A percentile compares a stretch with the other conserved stretches of the same genome.
Evolutionary conservation across 2,329 filamentous ascomycete genomes (phyloP).

Genomic region (Pyrenophora teres): DNA sequence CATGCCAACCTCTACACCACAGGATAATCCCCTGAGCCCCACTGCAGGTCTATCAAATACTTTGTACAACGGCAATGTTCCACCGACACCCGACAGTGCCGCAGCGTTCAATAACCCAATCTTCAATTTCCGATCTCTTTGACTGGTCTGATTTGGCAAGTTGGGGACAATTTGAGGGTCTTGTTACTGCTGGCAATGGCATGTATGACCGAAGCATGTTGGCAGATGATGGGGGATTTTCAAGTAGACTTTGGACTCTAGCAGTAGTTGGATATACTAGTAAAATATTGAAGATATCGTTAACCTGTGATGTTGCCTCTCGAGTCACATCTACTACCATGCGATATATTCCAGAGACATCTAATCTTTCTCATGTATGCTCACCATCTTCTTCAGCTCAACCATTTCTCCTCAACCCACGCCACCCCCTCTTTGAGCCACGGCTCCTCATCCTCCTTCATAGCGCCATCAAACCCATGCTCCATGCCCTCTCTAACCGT

Average conservation of each 20-base stretch:
- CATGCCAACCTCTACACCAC: constrained; percentile 2
- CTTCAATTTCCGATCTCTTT: constrained; percentile 30
- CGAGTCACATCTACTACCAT: no score
- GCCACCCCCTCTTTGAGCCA: constrained; percentile 38
- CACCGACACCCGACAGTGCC: constrained; percentile 36
- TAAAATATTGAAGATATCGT: no score
- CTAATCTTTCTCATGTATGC: no score
- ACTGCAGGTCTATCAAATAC: not conserved
- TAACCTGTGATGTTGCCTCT: no score
- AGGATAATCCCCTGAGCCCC: not conserved
- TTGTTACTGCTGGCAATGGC: constrained; percentile 44
- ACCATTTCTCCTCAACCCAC: constrained; percentile 37
- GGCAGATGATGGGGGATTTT: constrained; percentile 19
- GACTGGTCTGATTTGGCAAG: constrained; percentile 42
- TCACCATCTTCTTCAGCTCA: constrained; percentile 3
- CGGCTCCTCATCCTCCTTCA: constrained; percentile 29
- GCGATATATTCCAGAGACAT: no score
- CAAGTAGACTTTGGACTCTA: constrained; percentile 4
- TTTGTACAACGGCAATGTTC: constrained; percentile 23
- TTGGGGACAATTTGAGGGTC: constrained; percentile 47
- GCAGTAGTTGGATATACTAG: not conserved
- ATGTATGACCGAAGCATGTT: constrained; percentile 39
- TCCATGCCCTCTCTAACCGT: constrained; percentile 24
- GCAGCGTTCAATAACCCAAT: not conserved
- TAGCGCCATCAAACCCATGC: constrained; percentile 41